Evolutionary conservation across 176 grass and related monocot genomes (phyloP), one percentile per base, ranked within the genome.

Genomic region (Carex parvula): DNA sequence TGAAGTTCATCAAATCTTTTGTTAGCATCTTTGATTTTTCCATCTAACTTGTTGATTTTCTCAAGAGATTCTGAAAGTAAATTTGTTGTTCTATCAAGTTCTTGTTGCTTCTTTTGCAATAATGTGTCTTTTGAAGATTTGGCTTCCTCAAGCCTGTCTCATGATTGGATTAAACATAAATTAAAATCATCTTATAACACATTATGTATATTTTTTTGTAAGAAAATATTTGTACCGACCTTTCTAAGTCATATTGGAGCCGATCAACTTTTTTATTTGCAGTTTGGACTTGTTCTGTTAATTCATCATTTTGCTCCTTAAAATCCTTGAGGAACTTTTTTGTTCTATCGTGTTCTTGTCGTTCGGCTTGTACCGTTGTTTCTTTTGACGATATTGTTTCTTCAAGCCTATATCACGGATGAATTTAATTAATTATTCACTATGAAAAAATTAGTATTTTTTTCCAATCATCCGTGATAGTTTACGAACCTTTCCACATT

Each of bases 381-480:
- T 94, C 89, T 66, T 91, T 94, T 79, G 63, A 87, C 4, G 48
- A 79, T 39, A 91, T 86, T 83, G 39, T 97, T 89, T 94, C 91
- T 92, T 97, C 89, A 83, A 97, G 85, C 64, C 91, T 97, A 78
- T 80, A 22, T 62, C 39, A 64, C 71, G 41, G 58, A 66, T 60
- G 65, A 82, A 79, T 75, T 84, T 66, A 90, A 60, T 67, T 22
- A 33, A 63, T 26, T 82, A 68, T 20, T 62, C 6, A 39, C n/a
- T 81, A 58, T 39, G 16, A 85, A 22, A 74, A 74, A 35, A 42
- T n/a, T 32, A 81, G 16, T 56, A 54, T 84, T 42, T 41, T 61
- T 16, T 60, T 61, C 10, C 1, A 41, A 42, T 29, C 9, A 48
- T 6, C 2, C 8, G 22, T 55, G 18, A 67, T 60, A 81, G 20